Conservation (phyloP, 176 grass and related monocot genomes). For the Oryza nivara region DNA sequence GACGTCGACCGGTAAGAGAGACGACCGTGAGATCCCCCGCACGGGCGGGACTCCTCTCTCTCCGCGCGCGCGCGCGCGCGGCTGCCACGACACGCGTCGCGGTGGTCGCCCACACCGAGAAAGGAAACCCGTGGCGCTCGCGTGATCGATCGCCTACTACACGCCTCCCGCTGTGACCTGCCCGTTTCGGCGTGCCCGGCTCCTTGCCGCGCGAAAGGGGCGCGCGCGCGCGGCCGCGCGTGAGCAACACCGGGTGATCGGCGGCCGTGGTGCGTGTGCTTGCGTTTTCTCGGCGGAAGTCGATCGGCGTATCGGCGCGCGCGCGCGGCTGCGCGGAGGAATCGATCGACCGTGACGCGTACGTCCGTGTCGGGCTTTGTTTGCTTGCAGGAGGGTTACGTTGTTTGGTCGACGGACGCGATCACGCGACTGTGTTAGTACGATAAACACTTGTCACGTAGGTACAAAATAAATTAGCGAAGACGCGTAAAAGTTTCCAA, state of each 20-base stretch:
- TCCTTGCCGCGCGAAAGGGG: neutral
- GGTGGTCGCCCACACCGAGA: constrained; percentile 15
- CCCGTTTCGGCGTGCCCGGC: constrained; percentile 1
- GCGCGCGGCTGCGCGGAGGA: neutral
- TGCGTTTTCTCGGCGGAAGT: neutral
- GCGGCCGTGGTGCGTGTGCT: no score
- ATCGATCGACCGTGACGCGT: neutral
- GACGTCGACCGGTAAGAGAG: neutral
- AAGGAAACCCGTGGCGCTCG: neutral
- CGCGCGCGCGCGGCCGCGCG: no score
- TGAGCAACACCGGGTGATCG: no score
- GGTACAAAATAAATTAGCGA: neutral
- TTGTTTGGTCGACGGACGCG: neutral
- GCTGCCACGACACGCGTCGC: constrained; percentile 31
- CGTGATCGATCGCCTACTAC: neutral
- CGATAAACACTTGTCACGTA: neutral
- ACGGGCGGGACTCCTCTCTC: neutral
- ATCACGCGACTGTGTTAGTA: neutral
- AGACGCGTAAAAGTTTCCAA: neutral
- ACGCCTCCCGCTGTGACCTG: constrained; percentile 31
- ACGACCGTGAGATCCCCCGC: constrained; percentile 8
- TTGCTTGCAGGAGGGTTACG: neutral
- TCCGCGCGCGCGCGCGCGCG: neutral
- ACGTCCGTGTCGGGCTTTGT: neutral
- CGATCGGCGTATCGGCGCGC: no score